Evolutionary conservation across 1,139 yeast genomes (phyloP), one percentile per base, ranked within the genome.

Genomic region (Pichia sp.): DNA sequence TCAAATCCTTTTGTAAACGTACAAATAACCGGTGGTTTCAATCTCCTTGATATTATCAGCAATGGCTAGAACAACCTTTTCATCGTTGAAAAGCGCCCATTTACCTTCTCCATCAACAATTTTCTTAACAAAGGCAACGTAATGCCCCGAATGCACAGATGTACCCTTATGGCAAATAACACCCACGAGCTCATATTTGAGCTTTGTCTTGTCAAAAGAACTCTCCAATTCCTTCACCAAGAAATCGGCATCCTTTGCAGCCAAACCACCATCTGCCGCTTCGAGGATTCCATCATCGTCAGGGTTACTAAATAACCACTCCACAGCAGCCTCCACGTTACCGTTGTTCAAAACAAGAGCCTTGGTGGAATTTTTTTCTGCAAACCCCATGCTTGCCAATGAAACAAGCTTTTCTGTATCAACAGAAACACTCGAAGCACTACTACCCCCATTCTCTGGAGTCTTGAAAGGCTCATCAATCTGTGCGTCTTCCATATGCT

Each of bases 131-230:
- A 87, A 93, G 0, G 87, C 92, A 44, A 95, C 98, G 68, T 93
- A 93, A 69, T 93, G 99, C 0, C 99, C 99, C 0, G 97, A 90
- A 60, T 93, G 97, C 1, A 93, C 89, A 20, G 97, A 89, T 0
- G 86, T 78, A 10, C 99, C 99, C 69, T 93, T 93, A 70, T 93
- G 99, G 67, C 98, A 92, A 27, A 93, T 79, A 9, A 90, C 88
- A 0, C 90, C 88, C 54, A 81, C 78, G 48, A 93, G 71, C 16
- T 66, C 64, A 66, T 87, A 93, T n/a, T 41, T 45, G 2, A 50
- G 30, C 58, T 57, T 38, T 56, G 57, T 67, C 5, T 50, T 51
- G 6, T 50, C 33, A 63, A 38, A 38, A 3, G 41, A 38, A 14
- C 8, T 67, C 61, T 61, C 59, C 36, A 60, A 60, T 53, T 57